Conservation (phyloP, 495 filamentous ascomycete genomes). For the Talaromyces nanjingensis region DNA sequence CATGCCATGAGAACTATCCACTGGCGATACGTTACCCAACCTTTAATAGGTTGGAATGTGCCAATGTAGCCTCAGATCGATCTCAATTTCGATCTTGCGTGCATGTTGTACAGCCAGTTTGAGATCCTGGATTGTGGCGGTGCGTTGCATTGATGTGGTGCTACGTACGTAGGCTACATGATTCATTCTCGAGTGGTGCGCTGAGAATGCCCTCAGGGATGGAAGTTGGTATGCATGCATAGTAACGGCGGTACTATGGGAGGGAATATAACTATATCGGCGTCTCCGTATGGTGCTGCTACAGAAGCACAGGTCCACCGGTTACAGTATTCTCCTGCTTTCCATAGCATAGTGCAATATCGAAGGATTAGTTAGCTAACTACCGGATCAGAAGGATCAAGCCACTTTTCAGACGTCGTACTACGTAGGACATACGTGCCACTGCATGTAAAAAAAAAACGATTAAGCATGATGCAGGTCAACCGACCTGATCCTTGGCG, state of each 20-base stretch:
- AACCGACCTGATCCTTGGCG: not conserved
- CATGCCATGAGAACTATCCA: not conserved
- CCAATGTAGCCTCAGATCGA: not conserved
- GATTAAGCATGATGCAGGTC: not conserved
- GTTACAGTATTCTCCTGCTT: not conserved
- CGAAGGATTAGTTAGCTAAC: not conserved
- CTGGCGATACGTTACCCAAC: not conserved
- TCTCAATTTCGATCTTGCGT: not conserved
- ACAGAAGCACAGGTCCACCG: not conserved
- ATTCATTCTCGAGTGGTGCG: not conserved
- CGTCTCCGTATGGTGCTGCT: not conserved
- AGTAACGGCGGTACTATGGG: too few species aligned
- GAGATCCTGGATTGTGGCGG: not conserved
- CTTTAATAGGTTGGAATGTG: not conserved
- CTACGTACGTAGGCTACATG: not conserved
- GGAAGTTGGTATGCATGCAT: not conserved
- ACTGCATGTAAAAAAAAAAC: not conserved
- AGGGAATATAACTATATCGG: not conserved
- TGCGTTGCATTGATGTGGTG: not conserved
- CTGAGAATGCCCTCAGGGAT: not conserved
- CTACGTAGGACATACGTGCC: not conserved
- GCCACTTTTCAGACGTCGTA: not conserved
- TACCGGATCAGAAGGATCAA: not conserved
- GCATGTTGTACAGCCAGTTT: not conserved
- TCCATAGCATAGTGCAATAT: not conserved